Conservation (phyloP, 2,329 filamentous ascomycete species). For the Fusarium napiforme region DNA sequence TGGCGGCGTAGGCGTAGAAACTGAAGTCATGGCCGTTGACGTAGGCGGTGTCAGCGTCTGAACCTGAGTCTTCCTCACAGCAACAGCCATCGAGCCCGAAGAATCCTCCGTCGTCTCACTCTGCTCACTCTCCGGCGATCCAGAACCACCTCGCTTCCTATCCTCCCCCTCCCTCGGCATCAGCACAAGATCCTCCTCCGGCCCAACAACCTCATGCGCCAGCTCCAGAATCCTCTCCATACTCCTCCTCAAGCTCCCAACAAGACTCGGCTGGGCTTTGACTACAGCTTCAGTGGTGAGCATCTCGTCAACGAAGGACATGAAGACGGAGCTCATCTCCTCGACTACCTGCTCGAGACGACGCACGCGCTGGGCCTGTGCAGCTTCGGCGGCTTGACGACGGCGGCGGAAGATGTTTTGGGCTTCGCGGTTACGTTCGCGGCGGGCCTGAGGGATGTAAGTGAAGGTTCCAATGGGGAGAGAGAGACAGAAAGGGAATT, state of each 20-base stretch:
- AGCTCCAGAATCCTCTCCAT: constrained; percentile 40
- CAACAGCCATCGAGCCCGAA: constrained; percentile 6
- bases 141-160: not conserved
- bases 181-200: constrained; percentile 35
- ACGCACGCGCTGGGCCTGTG: constrained; percentile 41
- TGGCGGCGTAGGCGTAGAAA: not conserved
- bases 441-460: constrained; percentile 39
- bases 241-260: constrained; percentile 31
- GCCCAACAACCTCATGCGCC: constrained; percentile 43
- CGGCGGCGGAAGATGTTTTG: constrained; percentile 46
- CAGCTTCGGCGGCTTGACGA: constrained; percentile 44
- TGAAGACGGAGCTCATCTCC: constrained; percentile 46
- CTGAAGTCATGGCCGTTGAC: not conserved
- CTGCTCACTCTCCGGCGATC: constrained; percentile 16
- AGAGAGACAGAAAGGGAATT: not conserved
- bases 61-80: constrained; percentile 2
- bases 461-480: not conserved
- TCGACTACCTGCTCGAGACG: constrained; percentile 45
- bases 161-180: constrained; percentile 3
- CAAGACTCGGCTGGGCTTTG: constrained; percentile 30
- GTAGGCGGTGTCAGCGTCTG: not conserved
- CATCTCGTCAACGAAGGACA: constrained; percentile 45
- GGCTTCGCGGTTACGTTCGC: constrained; percentile 46
- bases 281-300: constrained; percentile 42
- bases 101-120: constrained; percentile 20